Evolutionary conservation across 208 protist species (phyloP), one percentile per base, ranked within the genome.

Genomic region (Acanthamoeba rhysodes): DNA sequence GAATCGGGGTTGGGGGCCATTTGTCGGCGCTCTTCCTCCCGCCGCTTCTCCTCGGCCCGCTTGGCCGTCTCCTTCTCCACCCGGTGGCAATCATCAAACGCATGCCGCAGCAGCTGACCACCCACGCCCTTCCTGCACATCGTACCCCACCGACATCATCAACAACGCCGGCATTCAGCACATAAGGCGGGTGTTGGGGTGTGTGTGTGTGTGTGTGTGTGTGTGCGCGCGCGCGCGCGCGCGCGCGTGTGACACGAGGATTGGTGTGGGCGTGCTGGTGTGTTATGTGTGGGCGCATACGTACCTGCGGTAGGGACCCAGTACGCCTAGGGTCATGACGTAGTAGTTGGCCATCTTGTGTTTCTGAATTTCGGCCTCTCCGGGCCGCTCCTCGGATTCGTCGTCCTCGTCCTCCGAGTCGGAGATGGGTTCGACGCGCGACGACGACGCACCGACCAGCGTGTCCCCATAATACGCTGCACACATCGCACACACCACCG

Each of bases 91-190:
- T 78, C 70, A 18, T 78, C 70, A 78, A 78, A 78, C 8, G 41
- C 37, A 8, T 78, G 70, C 32, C 37, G 70, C n/a, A 78, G 70
- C 29, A 78, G n/a, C 34, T 45, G 70, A 45, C 34, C 16, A 8
- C 70, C 70, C 29, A 78, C 70, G 37, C 70, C 70, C 70, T 78
- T 78, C 37, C 70, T 78, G 37, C 70, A 74, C 53, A 41, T 41
- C 37, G 37, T 41, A n/a, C 16, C 53, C 24, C 82, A 90, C 64
- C 53, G 82, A 90, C 50, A 90, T 90, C 53, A 48, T 90, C 20
- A 90, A 90, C 82, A 90, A 90, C 34, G 82, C 82, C 82, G 82
- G 82, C 82, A 90, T 90, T 37, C 82, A 90, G 50, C 82, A 90
- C 48, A 48, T 90, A 82, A 29, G 10, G 55, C 16, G 10, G 10